Percentiles rank a stretch among this genome's conserved stretches.
Conservation (phyloP, 1,139 yeast genomes). For the Geotrichum fermentans region DNA sequence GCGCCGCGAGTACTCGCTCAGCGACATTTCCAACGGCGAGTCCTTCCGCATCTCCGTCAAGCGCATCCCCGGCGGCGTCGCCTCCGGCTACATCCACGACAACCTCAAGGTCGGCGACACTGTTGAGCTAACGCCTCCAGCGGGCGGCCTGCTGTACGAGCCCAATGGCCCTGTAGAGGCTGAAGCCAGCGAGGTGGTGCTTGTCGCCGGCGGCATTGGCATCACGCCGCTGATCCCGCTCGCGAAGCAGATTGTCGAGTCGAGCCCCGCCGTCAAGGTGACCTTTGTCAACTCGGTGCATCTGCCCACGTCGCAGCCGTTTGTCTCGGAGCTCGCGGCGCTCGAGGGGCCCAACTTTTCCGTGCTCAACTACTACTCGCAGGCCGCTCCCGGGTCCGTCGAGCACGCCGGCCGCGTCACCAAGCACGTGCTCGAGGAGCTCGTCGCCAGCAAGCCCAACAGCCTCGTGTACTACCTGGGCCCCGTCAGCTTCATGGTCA, state of each 20-base stretch:
- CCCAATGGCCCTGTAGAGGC: conserved; percentile 25
- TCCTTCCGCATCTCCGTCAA: conserved; percentile 54
- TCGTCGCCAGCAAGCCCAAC: conserved; percentile 6
- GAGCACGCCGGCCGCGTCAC: conserved; percentile 20
- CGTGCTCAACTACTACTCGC: conserved; percentile 24
- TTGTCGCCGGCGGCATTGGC: conserved; percentile 64
- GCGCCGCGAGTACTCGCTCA: conserved; percentile 53
- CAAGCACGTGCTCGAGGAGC: conserved; percentile 22
- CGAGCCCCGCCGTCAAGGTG: conserved; percentile 18
- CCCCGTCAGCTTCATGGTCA: conserved; percentile 19
- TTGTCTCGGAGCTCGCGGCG: conserved; percentile 22
- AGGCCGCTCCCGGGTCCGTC: conserved; percentile 1
- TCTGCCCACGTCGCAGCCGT: conserved; percentile 24
- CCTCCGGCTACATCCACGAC: conserved; percentile 53
- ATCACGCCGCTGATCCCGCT: conserved; percentile 60
- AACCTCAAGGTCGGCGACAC: conserved; percentile 47
- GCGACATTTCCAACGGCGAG: conserved; percentile 36
- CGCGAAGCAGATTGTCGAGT: conserved; percentile 38
- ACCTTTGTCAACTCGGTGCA: conserved; percentile 29
- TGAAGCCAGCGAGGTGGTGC: conserved; percentile 38
- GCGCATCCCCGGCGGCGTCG: conserved; percentile 45
- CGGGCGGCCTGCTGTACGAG: conserved; percentile 49
- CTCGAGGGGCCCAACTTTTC: conserved; percentile 23
- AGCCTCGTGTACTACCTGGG: conserved; percentile 19
- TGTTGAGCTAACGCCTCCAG: conserved; percentile 54